Conservation (phyloP, 352 stramenopile species). For the Phytopythium chamaehyphon region DNA sequence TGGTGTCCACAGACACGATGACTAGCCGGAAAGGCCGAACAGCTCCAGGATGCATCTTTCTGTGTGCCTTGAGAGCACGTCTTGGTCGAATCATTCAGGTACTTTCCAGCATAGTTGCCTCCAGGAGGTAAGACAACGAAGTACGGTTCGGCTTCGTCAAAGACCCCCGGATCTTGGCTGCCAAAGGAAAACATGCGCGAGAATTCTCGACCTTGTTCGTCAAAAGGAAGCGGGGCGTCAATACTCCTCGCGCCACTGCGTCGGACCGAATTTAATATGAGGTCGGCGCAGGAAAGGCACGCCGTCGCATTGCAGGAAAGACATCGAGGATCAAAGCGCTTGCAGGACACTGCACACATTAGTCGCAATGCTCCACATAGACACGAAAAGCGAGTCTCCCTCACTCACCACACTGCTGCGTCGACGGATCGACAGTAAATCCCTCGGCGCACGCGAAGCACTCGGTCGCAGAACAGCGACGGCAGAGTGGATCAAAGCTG, state of each 20-base stretch:
- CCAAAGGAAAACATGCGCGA: constrained; percentile 89
- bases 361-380: not conserved
- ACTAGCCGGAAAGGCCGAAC: constrained; percentile 33
- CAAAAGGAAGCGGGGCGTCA: constrained; percentile 69
- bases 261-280: constrained; percentile 88
- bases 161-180: constrained; percentile 82
- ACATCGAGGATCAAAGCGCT: constrained; percentile 89
- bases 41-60: constrained; percentile 66
- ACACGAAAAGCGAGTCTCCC: not conserved
- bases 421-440: constrained; percentile 75
- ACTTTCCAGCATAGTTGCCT: not conserved
- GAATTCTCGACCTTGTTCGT: constrained; percentile 89
- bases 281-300: constrained; percentile 90
- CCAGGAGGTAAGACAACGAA: constrained; percentile 28
- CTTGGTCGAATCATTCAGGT: constrained; percentile 52
- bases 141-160: constrained; percentile 92
- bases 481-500: constrained; percentile 83
- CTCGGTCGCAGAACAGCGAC: constrained; percentile 66
- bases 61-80: constrained; percentile 58
- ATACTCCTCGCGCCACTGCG: constrained; percentile 79
- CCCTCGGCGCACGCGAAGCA: constrained; percentile 87
- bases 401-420: constrained; percentile 62
- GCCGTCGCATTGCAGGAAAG: constrained; percentile 63
- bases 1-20: constrained; percentile 90
- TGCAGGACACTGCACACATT: constrained; percentile 58